These are phyloP conservation scores for Bidens hawaiensis DNA, from an alignment of 140 eudicot species.

Conservation along the genomic window DNA sequence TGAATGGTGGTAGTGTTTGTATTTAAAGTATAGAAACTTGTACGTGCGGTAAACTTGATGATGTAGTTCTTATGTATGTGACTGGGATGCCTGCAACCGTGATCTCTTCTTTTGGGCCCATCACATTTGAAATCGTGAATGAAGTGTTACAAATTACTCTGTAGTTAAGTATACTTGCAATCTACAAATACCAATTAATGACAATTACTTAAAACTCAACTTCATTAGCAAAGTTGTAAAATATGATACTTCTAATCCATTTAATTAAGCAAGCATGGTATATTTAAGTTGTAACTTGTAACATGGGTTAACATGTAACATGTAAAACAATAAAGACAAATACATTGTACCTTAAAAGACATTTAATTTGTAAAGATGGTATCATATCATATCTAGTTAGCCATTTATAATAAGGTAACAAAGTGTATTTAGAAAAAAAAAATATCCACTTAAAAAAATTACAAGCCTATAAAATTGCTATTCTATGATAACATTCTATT, in stretches of 20 bases:
- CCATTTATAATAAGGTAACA: too few relatives aligned
- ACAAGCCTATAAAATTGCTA: neutral
- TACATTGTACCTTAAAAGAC: neutral
- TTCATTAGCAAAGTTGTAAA: neutral
- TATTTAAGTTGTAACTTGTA: too few relatives aligned
- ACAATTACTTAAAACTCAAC: conserved; percentile 28
- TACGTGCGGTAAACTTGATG: conserved; percentile 73
- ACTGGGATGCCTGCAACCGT: conserved; percentile 55
- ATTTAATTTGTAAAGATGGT: neutral
- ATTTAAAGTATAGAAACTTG: neutral
- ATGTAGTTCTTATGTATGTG: conserved; percentile 46
- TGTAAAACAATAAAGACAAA: too few relatives aligned
- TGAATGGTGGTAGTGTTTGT: neutral
- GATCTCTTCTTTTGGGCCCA: conserved; percentile 74
- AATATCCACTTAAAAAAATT: too few relatives aligned
- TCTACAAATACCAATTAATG: conserved; percentile 23
- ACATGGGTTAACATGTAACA: too few relatives aligned
- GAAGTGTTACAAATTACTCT: conserved; percentile 60
- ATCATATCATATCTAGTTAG: neutral
- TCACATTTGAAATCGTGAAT: conserved; percentile 66
- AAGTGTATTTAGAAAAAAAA: too few relatives aligned
- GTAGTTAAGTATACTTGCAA: conserved; percentile 52
- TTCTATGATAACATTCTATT: neutral
- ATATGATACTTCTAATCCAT: conserved; percentile 26
- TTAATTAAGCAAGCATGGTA: too few relatives aligned